These are phyloP conservation scores for Tolypocladium tropicale DNA, from an alignment of 2,329 filamentous ascomycete species.

Conservation along the genomic window DNA sequence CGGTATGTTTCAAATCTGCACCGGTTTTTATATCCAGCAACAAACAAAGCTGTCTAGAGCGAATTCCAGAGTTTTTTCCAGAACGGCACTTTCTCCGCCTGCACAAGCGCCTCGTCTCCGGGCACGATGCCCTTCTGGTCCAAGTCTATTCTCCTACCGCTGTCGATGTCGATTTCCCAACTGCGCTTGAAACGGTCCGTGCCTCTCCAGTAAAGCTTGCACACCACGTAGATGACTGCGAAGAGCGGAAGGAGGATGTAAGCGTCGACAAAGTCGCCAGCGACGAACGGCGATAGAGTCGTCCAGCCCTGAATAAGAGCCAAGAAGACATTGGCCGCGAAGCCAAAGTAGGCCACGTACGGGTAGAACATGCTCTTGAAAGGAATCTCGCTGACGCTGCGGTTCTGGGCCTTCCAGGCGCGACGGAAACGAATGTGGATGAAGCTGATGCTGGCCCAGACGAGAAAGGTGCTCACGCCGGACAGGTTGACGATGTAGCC, in stretches of 20 bases:
- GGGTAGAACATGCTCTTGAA: constrained; percentile 46
- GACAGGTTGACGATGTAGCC: constrained; percentile 60
- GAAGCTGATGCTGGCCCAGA: constrained; percentile 61
- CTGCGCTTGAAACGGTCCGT: constrained; percentile 39
- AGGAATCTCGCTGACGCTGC: constrained; percentile 41
- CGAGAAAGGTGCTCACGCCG: constrained; percentile 61
- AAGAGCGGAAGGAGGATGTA: constrained; percentile 54
- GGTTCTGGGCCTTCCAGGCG: constrained; percentile 50
- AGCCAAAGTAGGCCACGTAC: constrained; percentile 48
- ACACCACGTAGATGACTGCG: constrained; percentile 42
- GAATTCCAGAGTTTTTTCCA: constrained; percentile 34
- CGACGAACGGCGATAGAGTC: constrained; percentile 45
- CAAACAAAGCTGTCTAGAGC: constrained; percentile 19
- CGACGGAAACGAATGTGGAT: constrained; percentile 62
- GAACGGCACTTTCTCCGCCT: constrained; percentile 18
- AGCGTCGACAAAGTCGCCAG: constrained; percentile 50
- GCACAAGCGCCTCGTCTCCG: constrained; percentile 18
- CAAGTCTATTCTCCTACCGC: constrained; percentile 43
- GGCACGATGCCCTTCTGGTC: constrained; percentile 27
- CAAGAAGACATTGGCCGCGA: constrained; percentile 47
- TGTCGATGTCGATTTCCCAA: constrained; percentile 45
- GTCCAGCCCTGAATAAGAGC: constrained; percentile 53
- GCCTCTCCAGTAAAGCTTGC: constrained; percentile 40
- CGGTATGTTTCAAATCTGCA: background rate
- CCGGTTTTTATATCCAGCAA: background rate